Conservation (phyloP, 495 filamentous ascomycete species). For the Cairneyella variabilis region DNA sequence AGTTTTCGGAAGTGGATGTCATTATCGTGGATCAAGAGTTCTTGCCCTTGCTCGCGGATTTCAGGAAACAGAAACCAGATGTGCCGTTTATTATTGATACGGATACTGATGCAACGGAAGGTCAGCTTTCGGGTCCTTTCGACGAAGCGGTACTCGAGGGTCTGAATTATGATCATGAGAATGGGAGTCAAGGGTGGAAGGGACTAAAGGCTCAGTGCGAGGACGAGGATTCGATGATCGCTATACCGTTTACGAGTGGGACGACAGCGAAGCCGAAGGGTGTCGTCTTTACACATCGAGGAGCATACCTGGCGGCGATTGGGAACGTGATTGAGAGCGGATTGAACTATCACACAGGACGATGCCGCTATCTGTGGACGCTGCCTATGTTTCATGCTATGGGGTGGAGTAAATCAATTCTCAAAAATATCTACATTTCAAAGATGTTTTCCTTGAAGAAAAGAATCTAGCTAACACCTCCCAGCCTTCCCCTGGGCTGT, state of each 20-base stretch:
- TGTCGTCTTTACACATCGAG: conserved; percentile 86
- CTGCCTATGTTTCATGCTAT: conserved; percentile 96
- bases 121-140: conserved; percentile 70
- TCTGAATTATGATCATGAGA: conserved; percentile 58
- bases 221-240: conserved; percentile 76
- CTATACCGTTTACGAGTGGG: conserved; percentile 88
- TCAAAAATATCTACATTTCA: not conserved
- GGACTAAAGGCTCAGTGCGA: conserved; percentile 63
- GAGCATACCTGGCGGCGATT: conserved; percentile 78
- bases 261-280: conserved; percentile 93
- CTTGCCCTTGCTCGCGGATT: conserved; percentile 61
- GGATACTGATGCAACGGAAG: conserved; percentile 77
- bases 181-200: conserved; percentile 68
- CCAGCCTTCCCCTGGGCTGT: conserved; percentile 67
- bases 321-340: conserved; percentile 87
- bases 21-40: conserved; percentile 88
- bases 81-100: conserved; percentile 75
- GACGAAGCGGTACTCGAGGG: conserved; percentile 82
- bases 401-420: conserved; percentile 70
- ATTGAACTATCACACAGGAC: conserved; percentile 62
- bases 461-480: too few relatives aligned
- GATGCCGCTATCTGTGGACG: conserved; percentile 87
- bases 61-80: conserved; percentile 49
- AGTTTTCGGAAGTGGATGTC: conserved; percentile 75
- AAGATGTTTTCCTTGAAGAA: too few relatives aligned